Base-by-base conservation (phyloP, 2,329 filamentous ascomycete species). In the Fusarium illudens region DNA sequence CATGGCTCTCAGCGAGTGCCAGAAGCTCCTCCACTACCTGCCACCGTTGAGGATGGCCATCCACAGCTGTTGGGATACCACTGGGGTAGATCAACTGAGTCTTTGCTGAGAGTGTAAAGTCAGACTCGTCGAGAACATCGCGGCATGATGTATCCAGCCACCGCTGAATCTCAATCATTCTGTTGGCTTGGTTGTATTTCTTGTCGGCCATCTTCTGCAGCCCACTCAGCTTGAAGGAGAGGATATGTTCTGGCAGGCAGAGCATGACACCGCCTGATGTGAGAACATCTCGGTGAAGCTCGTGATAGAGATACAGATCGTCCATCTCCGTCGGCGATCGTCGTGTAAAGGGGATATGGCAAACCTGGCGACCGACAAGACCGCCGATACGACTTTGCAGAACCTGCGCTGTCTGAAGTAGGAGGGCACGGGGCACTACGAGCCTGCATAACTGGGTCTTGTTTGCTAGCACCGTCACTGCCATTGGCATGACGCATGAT, bases 91-190 rank as follows among this genome's bases (percentile, higher is more conserved):
- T 86, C 0, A 89, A 75, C 60, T 89, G 86, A 0, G 84, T 87
- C 32, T 82, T 83, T 0, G 84, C 80, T 0, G 83, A 82, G 0
- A 89, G 74, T 0, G 84, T 88, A 36, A 84, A 80, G 62, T 89
- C 87, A 3, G 83, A 89, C 70, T 92, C 90, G 64, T 92, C 90
- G 0, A 92, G 76, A 0, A 92, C 80, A 70, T 92, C 89, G 0
- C 89, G 82, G 3, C 82, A 85, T 2, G 78, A 71, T 0, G 62
- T 60, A 3, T 84, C 78, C 6, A 91, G 72, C 79, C 84, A 87
- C 0, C 74, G 60, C 27, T 90, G 86, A 0, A 82, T 80, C 0
- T 75, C 73, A 3, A 89, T 77, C 82, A 91, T 86, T 1, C 67
- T 70, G 0, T 67, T 72, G 0, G 85, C 84, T 32, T 84, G 77